Percentiles rank a stretch among this genome's conserved stretches.
Evolutionary conservation across 2,329 filamentous ascomycete genomes (phyloP).

Genomic region (Myriosclerotinia duriaeana): DNA sequence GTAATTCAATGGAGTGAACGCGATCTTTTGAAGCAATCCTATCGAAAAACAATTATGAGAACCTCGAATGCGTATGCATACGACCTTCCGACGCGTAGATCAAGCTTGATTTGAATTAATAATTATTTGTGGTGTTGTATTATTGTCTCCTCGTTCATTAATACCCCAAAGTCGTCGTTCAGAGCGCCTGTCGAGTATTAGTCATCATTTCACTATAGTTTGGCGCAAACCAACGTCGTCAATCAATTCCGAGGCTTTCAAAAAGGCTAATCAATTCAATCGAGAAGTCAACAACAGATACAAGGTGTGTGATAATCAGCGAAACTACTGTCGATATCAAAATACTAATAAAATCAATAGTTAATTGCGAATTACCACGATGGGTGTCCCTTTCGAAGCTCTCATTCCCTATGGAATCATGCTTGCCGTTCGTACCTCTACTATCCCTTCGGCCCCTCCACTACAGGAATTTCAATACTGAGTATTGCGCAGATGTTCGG

Average conservation of each 20-base stretch:
- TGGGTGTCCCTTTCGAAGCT: slow-evolving; percentile 47
- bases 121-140: slow-evolving; percentile 35
- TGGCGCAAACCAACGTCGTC: slow-evolving; percentile 33
- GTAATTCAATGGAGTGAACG: slow-evolving; percentile 27
- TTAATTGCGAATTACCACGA: slow-evolving; percentile 35
- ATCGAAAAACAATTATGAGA: slow-evolving; percentile 29
- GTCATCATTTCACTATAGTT: slow-evolving; percentile 25
- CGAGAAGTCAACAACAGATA: slow-evolving; percentile 29
- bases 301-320: slow-evolving; percentile 27
- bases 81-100: slow-evolving; percentile 40
- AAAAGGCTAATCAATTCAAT: slow-evolving; percentile 29
- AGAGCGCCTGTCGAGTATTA: slow-evolving; percentile 23
- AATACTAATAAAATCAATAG: slow-evolving; percentile 29
- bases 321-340: not conserved
- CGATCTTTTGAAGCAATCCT: slow-evolving; percentile 34
- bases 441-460: not conserved
- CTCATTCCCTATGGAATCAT: slow-evolving; percentile 46
- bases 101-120: slow-evolving; percentile 35
- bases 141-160: slow-evolving; percentile 29
- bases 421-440: slow-evolving; percentile 40
- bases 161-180: slow-evolving; percentile 32
- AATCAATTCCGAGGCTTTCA: slow-evolving; percentile 20
- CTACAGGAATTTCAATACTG: slow-evolving; percentile 25
- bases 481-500: slow-evolving; percentile 44
- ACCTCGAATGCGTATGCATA: slow-evolving; percentile 30